Evolutionary conservation across 805 yeast genomes (phyloP).

Genomic region (Saccharomyces kudriavzevii): DNA sequence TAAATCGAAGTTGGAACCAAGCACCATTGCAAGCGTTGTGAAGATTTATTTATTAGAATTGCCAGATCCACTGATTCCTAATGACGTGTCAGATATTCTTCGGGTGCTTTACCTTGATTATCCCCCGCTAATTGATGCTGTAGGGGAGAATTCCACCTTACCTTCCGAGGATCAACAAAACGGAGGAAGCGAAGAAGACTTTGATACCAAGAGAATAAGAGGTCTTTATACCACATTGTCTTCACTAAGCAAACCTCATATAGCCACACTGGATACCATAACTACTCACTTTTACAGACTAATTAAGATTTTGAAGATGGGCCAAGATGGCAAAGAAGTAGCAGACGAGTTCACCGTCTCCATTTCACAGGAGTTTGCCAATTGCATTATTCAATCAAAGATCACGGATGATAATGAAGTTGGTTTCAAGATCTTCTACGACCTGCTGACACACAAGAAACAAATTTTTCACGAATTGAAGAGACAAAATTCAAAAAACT

Average conservation of each 20-base stretch:
- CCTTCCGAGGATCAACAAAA: slow-evolving; percentile 6
- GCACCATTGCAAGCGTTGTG: slow-evolving; percentile 57
- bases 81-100: slow-evolving; percentile 56
- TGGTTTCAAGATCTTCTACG: slow-evolving; percentile 51
- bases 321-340: slow-evolving; percentile 30
- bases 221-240: slow-evolving; percentile 60
- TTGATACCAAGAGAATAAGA: slow-evolving; percentile 37
- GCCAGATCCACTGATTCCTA: slow-evolving; percentile 68
- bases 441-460: slow-evolving; percentile 52
- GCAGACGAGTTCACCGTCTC: slow-evolving; percentile 34
- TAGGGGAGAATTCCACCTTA: slow-evolving; percentile 9
- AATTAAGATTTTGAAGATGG: slow-evolving; percentile 43
- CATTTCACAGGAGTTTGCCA: slow-evolving; percentile 62
- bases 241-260: slow-evolving; percentile 59
- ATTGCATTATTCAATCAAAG: slow-evolving; percentile 42
- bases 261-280: slow-evolving; percentile 76
- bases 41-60: slow-evolving; percentile 70
- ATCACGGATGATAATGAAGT: slow-evolving; percentile 50
- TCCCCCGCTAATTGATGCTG: slow-evolving; percentile 23
- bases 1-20: slow-evolving; percentile 38
- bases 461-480: slow-evolving; percentile 59
- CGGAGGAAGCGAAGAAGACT: slow-evolving; percentile 19
- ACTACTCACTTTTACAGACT: slow-evolving; percentile 66
- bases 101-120: slow-evolving; percentile 55
- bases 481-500: slow-evolving; percentile 10